Evolutionary conservation across 2,329 filamentous ascomycete species (phyloP).

Genomic region (Arthroderma uncinatum): DNA sequence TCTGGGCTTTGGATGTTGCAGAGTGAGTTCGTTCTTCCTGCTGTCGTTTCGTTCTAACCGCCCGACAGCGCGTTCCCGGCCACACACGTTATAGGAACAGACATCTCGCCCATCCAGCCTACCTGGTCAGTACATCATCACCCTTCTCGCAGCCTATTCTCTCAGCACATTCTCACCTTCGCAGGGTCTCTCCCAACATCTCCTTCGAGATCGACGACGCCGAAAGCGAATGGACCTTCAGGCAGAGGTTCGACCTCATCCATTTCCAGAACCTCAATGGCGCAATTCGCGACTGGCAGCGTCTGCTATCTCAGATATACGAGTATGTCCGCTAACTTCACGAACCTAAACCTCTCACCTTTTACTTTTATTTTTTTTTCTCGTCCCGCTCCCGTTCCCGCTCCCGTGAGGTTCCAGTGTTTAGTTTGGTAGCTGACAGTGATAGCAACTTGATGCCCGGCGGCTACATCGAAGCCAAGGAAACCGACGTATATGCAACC

Average conservation of each 20-base stretch:
- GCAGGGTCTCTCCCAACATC: constrained; percentile 23
- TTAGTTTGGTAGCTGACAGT: not conserved
- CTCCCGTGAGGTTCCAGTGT: not conserved
- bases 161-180: not conserved
- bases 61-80: constrained; percentile 7
- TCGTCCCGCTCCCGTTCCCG: not conserved
- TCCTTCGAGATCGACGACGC: constrained; percentile 23
- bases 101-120: constrained; percentile 16
- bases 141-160: not conserved
- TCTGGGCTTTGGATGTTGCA: constrained; percentile 15
- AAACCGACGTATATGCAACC: constrained; percentile 17
- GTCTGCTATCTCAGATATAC: constrained; percentile 32
- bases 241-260: constrained; percentile 21
- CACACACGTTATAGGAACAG: constrained; percentile 12
- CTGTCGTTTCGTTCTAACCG: not conserved
- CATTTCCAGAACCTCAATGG: constrained; percentile 21
- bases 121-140: constrained; percentile 11
- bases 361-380: not conserved
- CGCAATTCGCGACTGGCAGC: constrained; percentile 17
- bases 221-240: constrained; percentile 20
- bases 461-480: constrained; percentile 39
- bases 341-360: not conserved
- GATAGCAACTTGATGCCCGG: constrained; percentile 44
- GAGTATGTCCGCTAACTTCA: not conserved
- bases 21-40: constrained; percentile 9